Evolutionary conservation across 768 basidiomycete species (phyloP), one percentile per base, ranked within the genome.

Genomic region (Hericium alpestre): DNA sequence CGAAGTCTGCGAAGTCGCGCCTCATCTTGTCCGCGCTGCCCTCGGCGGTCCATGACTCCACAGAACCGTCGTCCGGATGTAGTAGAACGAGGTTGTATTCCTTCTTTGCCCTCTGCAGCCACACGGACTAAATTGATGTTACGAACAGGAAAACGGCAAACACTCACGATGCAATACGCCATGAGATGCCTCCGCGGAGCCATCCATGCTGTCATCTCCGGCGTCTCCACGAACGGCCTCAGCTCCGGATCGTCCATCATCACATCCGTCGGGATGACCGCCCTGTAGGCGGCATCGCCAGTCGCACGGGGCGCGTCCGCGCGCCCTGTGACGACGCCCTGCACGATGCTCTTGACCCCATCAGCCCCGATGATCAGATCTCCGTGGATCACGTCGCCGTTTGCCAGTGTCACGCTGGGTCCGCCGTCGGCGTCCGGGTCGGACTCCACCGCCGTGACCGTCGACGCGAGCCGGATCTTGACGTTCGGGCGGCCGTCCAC

Each of bases 251-350:
- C 80, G 10, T 65, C 63, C 11, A 80, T 56, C 65, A 85, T 69
- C 1, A 70, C 49, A 39, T 64, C 69, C 0, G 80, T 72, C 2
- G 77, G 71, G 38, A 86, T 70, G 27, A 76, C 70, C 4, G 80
- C 79, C 52, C 84, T 75, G 62, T 83, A 86, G 0, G 81, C 84
- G 0, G 80, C 78, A 61, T 86, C 82, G 0, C 83, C 85, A 0
- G 85, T 85, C 4, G 80, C 73, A 9, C 62, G 60, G 0, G 74
- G 74, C 0, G 77, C 72, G 38, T 73, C 72, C 46, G 76, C 72
- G 0, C 68, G 68, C 0, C 74, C 74, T 0, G 80, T 75, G n/a
- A 83, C 74, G 38, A 79, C 73, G 37, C 76, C 69, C 61, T 77
- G 76, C 1, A 81, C 61, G 15, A 68, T 58, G 61, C 81, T 82